These are phyloP conservation scores for Alisma plantagoaquatica DNA, from an alignment of 106 monocot genomes.

Conservation along the genomic window DNA sequence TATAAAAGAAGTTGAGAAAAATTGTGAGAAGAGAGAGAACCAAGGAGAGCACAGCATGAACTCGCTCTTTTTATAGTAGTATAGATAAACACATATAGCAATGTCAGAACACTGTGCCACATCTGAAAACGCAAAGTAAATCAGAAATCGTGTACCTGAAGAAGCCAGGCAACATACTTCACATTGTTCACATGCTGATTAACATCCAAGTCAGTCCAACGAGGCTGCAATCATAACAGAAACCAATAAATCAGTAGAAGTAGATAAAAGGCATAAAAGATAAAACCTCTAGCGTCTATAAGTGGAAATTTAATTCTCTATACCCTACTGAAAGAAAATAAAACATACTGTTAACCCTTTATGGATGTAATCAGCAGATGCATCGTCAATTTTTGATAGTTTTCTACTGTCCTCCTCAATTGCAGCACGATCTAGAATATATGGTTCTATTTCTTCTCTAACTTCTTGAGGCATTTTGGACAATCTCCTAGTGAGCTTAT, in stretches of 20 bases:
- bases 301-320: no score
- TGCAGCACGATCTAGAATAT: slow-evolving; percentile 48
- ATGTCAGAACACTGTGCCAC: no score
- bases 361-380: slow-evolving; percentile 50
- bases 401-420: slow-evolving; percentile 74
- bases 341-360: slow-evolving; percentile 71
- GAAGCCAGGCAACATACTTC: slow-evolving; percentile 95
- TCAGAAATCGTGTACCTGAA: slow-evolving; percentile 51
- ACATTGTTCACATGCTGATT: slow-evolving; percentile 98
- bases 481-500: slow-evolving; percentile 60
- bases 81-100: no score
- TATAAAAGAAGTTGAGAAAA: no score
- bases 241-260: no score
- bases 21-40: no score
- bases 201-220: slow-evolving; percentile 86
- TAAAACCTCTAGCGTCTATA: no score
- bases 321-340: background rate
- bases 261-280: no score
- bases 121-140: no score
- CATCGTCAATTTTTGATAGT: slow-evolving; percentile 58
- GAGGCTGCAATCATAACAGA: slow-evolving; percentile 63
- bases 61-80: no score
- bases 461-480: slow-evolving; percentile 86
- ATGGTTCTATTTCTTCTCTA: slow-evolving; percentile 61
- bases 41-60: no score